phyloP scores from a whole-genome alignment of 1,284 basidiomycete genomes.

The Microbotryum scabiosae region DNA sequence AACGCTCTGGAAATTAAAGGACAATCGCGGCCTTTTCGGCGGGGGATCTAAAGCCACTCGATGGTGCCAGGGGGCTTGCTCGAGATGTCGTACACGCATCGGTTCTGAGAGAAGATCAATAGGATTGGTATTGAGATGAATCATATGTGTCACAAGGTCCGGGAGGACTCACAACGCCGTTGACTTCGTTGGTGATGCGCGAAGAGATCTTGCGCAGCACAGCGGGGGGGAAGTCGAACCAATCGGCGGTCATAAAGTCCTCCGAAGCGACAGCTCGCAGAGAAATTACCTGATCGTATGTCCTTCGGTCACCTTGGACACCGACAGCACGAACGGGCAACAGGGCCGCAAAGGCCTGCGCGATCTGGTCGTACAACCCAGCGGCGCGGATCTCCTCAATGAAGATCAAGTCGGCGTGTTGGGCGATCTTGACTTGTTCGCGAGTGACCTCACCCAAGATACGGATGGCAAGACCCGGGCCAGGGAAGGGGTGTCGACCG shows the following conservation, averaged over 20 bases:
- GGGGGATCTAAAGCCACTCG: conserved; percentile 32
- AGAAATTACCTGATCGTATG: conserved; percentile 87
- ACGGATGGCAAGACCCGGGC: conserved; percentile 96
- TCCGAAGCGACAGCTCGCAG: conserved; percentile 85
- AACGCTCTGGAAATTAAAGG: too few species aligned
- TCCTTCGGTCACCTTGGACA: conserved; percentile 93
- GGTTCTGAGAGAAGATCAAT: conserved; percentile 47
- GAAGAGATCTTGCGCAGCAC: conserved; percentile 87
- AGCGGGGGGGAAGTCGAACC: conserved; percentile 87
- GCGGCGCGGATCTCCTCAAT: conserved; percentile 95
- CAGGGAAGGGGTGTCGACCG: conserved; percentile 97
- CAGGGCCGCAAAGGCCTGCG: conserved; percentile 94
- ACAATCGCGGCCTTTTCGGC: too few species aligned
- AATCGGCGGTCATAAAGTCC: conserved; percentile 97
- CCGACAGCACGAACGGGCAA: conserved; percentile 96
- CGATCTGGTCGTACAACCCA: conserved; percentile 85
- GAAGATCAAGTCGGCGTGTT: conserved; percentile 91
- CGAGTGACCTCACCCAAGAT: conserved; percentile 91
- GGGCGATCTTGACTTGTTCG: conserved; percentile 88
- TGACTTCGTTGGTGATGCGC: conserved; percentile 95
- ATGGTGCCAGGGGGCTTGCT: conserved; percentile 85
- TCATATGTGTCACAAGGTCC: conserved; percentile 15
- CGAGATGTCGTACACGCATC: conserved; percentile 92
- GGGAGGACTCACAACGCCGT: conserved; percentile 35
- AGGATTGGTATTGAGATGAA: neutral